Conservation (phyloP, 192 early-diverging fungal genomes). For the Coemansia sp. region DNA sequence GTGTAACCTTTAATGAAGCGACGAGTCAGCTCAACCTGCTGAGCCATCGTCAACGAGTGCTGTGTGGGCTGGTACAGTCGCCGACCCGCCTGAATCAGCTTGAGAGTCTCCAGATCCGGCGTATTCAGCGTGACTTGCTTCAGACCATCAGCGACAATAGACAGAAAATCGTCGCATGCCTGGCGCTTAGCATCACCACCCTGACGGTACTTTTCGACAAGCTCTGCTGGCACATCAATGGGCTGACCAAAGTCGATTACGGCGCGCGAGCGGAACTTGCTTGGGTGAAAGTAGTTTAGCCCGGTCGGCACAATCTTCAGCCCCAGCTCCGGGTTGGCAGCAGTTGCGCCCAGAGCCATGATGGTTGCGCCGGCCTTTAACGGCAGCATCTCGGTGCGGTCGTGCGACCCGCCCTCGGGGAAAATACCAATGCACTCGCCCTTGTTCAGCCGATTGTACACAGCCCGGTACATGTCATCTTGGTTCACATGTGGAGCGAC, state of each 20-base stretch:
- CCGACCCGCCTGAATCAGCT: constrained; percentile 90
- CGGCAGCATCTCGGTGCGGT: constrained; percentile 93
- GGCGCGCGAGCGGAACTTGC: constrained; percentile 93
- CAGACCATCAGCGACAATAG: constrained; percentile 73
- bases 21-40: constrained; percentile 86
- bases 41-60: constrained; percentile 79
- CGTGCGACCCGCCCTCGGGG: constrained; percentile 97
- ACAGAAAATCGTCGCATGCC: constrained; percentile 78
- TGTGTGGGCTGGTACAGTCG: constrained; percentile 87
- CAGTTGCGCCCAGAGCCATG: constrained; percentile 90
- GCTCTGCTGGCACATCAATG: constrained; percentile 71
- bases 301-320: constrained; percentile 93
- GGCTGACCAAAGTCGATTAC: constrained; percentile 96
- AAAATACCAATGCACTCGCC: constrained; percentile 92
- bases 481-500: constrained; percentile 87
- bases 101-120: constrained; percentile 81
- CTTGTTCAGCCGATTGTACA: constrained; percentile 72
- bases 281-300: constrained; percentile 95
- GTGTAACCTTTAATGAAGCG: constrained; percentile 84
- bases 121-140: constrained; percentile 91
- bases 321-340: constrained; percentile 75
- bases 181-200: constrained; percentile 83
- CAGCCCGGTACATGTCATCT: constrained; percentile 77
- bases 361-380: constrained; percentile 86
- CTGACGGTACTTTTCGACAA: constrained; percentile 78